phyloP scores from a whole-genome alignment of 768 basidiomycete species.

The Panaeolus papilionaceus region DNA sequence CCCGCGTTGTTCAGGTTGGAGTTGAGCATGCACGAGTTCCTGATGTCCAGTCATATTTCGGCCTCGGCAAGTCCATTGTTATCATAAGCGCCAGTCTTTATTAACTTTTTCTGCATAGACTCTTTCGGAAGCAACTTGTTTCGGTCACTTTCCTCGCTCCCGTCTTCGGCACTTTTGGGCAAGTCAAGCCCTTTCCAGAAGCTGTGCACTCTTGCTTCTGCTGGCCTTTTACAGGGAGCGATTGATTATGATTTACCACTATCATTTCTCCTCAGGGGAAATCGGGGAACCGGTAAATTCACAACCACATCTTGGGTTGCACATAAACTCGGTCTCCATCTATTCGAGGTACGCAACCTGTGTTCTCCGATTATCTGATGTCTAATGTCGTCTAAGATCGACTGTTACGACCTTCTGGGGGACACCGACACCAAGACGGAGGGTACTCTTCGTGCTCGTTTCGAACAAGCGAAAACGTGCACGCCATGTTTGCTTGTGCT shows the following conservation, averaged over 20 bases:
- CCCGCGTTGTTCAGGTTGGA: conserved; percentile 82
- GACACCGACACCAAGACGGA: conserved; percentile 82
- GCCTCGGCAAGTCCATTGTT: conserved; percentile 49
- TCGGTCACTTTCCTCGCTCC: neutral
- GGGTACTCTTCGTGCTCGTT: conserved; percentile 68
- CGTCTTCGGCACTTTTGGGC: conserved; percentile 13
- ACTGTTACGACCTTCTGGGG: conserved; percentile 84
- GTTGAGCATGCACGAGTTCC: conserved; percentile 71
- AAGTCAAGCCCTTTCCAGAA: conserved; percentile 46
- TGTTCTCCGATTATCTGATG: neutral
- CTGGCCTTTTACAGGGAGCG: conserved; percentile 62
- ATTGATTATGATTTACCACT: conserved; percentile 68
- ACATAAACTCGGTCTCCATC: conserved; percentile 72
- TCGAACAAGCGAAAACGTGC: conserved; percentile 79
- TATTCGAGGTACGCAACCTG: conserved; percentile 66
- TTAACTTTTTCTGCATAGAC: conserved; percentile 16
- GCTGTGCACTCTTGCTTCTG: conserved; percentile 63
- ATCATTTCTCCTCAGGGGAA: conserved; percentile 79
- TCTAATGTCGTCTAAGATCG: conserved; percentile 56
- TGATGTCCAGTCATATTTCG: conserved; percentile 53
- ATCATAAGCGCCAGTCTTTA: conserved; percentile 5
- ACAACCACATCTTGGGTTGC: conserved; percentile 64
- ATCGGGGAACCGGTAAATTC: conserved; percentile 83
- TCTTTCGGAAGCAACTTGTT: neutral
- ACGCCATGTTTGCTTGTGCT: conserved; percentile 88